Evolutionary conservation across 1,139 yeast genomes (phyloP).

Genomic region (Hanseniaspora gamundiae): DNA sequence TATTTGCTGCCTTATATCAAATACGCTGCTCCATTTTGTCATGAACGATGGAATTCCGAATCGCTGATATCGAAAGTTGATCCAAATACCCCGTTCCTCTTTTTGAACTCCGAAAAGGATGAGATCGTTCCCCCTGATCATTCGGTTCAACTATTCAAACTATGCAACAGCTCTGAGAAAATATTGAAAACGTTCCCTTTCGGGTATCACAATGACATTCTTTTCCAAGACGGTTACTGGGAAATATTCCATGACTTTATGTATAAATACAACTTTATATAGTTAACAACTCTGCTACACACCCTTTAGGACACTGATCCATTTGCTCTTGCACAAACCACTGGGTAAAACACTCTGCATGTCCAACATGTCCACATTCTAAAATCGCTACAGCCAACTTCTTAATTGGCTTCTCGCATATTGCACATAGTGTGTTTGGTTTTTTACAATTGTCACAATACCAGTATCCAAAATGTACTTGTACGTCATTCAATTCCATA

Average conservation of each 20-base stretch:
- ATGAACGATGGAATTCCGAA: conserved; percentile 80
- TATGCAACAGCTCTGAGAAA: conserved; percentile 36
- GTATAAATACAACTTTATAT: conserved; percentile 16
- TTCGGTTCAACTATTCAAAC: conserved; percentile 49
- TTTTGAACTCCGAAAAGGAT: conserved; percentile 65
- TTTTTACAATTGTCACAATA: conserved; percentile 63
- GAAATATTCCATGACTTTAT: conserved; percentile 48
- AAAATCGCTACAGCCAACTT: conserved; percentile 60
- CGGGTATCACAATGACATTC: conserved; percentile 73
- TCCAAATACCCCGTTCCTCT: conserved; percentile 47
- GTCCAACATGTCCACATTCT: conserved; percentile 83
- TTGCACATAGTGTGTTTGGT: conserved; percentile 57
- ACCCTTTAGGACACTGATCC: conserved; percentile 74
- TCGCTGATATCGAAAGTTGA: conserved; percentile 41
- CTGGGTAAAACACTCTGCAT: conserved; percentile 60
- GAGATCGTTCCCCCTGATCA: conserved; percentile 89
- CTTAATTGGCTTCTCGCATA: conserved; percentile 67
- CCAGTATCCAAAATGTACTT: conserved; percentile 54
- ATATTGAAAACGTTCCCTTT: conserved; percentile 40
- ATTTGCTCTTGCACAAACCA: conserved; percentile 66
- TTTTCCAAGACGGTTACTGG: conserved; percentile 67
- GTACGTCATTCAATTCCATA: conserved; percentile 17
- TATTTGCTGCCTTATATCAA: conserved; percentile 61
- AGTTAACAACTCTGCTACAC: conserved; percentile 25
- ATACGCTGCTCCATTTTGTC: conserved; percentile 50